Evolutionary conservation across 106 monocot genomes (phyloP).

Genomic region (Dendrobium chrysotoxum): DNA sequence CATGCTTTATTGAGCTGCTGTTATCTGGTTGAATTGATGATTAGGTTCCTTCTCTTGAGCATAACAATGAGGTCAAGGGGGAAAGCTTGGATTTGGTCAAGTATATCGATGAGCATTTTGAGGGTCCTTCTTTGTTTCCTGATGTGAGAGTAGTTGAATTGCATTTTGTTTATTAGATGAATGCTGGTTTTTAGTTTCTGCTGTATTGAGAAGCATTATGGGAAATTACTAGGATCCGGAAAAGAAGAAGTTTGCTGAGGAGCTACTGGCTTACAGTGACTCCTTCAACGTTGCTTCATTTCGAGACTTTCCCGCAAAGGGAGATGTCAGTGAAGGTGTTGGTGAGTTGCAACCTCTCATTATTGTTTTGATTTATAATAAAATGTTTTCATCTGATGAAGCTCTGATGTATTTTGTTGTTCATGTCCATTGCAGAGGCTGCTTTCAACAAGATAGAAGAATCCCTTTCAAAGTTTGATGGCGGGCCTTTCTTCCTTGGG

Average conservation of each 20-base stretch:
- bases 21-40: background rate
- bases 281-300: slow-evolving; percentile 29
- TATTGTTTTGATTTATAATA: background rate
- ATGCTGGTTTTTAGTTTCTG: background rate
- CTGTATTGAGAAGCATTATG: background rate
- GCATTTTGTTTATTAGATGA: background rate
- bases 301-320: slow-evolving; percentile 29
- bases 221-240: slow-evolving; percentile 48
- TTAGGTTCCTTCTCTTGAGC: slow-evolving; percentile 71
- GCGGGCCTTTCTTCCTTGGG: slow-evolving; percentile 83
- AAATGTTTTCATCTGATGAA: background rate
- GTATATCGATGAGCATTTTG: slow-evolving; percentile 52
- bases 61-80: slow-evolving; percentile 67
- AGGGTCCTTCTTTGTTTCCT: slow-evolving; percentile 57
- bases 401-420: background rate
- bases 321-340: slow-evolving; percentile 43
- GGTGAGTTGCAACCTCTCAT: slow-evolving; percentile 32
- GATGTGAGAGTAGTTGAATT: slow-evolving; percentile 32
- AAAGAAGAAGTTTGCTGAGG: slow-evolving; percentile 74
- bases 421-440: slow-evolving; percentile 23
- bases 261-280: slow-evolving; percentile 55
- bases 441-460: slow-evolving; percentile 65
- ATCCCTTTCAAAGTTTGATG: slow-evolving; percentile 57
- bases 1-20: too few relatives aligned
- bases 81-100: slow-evolving; percentile 66